Percentiles rank a stretch among this genome's conserved stretches.
Evolutionary conservation across 441 rosid genomes (phyloP).

Genomic region (Hura crepitans): DNA sequence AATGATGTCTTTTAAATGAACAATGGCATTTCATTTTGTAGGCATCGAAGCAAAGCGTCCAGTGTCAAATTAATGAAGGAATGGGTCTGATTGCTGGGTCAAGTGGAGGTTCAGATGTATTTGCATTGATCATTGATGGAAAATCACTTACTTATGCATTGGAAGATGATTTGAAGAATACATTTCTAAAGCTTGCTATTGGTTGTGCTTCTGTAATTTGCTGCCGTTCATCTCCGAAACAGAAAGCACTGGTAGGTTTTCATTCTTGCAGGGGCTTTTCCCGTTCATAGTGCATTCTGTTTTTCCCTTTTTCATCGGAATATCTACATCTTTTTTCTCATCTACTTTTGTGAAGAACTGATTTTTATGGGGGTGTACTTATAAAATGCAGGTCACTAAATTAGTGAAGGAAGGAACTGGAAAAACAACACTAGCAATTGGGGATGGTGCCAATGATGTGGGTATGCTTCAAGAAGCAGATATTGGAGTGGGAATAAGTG

Average conservation of each 20-base stretch:
- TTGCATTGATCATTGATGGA: conserved; percentile 88
- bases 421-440: conserved; percentile 76
- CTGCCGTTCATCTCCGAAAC: conserved; percentile 97
- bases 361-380: conserved; percentile 4
- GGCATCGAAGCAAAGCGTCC: conserved; percentile 60
- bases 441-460: conserved; percentile 97
- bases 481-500: conserved; percentile 90
- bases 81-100: conserved; percentile 43
- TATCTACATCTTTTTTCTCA: background rate
- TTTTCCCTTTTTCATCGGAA: background rate
- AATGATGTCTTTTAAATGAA: conserved; percentile 1
- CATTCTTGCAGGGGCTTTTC: conserved; percentile 4
- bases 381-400: conserved; percentile 56
- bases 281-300: background rate
- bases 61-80: conserved; percentile 53
- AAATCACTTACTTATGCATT: conserved; percentile 79
- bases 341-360: conserved; percentile 8
- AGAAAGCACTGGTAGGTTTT: conserved; percentile 79
- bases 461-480: conserved; percentile 99
- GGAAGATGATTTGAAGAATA: conserved; percentile 62
- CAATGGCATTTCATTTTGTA: conserved; percentile 25
- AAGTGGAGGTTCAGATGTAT: conserved; percentile 47
- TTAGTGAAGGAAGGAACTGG: conserved; percentile 69
- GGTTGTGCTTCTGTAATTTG: conserved; percentile 95
- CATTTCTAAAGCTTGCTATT: conserved; percentile 71